Percentiles rank a stretch among this genome's conserved stretches.
Conservation (phyloP, 2,329 filamentous ascomycete genomes). For the Ophiocordyceps sinensis region DNA sequence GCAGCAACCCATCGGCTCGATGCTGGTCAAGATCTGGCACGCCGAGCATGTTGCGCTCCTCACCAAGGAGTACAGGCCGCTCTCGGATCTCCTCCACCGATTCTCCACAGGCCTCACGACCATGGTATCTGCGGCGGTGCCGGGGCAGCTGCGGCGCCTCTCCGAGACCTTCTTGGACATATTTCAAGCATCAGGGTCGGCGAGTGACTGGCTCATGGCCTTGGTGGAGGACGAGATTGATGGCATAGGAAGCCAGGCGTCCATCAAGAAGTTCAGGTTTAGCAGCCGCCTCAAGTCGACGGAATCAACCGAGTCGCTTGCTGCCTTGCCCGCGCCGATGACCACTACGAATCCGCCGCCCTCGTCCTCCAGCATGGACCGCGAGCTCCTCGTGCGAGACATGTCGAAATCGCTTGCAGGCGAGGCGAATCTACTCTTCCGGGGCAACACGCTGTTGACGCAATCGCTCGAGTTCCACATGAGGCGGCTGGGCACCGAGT, state of each 20-base stretch:
- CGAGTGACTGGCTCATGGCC: constrained; percentile 80
- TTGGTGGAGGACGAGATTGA: constrained; percentile 96
- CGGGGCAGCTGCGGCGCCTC: constrained; percentile 62
- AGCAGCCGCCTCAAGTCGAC: constrained; percentile 56
- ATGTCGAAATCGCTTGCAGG: constrained; percentile 66
- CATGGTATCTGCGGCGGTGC: constrained; percentile 67
- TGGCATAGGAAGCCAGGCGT: constrained; percentile 69
- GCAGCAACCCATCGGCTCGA: constrained; percentile 64
- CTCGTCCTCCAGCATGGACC: constrained; percentile 32
- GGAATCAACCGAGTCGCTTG: constrained; percentile 45
- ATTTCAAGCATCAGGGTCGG: constrained; percentile 79
- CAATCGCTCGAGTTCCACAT: constrained; percentile 92
- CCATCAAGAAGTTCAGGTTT: constrained; percentile 59
- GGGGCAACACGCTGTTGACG: constrained; percentile 86
- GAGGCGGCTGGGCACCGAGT: constrained; percentile 85
- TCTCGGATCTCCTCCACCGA: constrained; percentile 71
- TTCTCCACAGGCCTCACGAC: constrained; percentile 75
- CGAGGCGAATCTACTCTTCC: constrained; percentile 88
- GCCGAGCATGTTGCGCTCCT: constrained; percentile 86
- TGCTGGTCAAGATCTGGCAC: constrained; percentile 69
- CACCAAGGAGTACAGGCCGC: constrained; percentile 66
- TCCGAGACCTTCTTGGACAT: constrained; percentile 85
- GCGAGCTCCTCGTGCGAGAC: constrained; percentile 60
- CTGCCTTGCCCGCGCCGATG: background rate
- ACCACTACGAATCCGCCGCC: constrained; percentile 2